Conservation (phyloP, 2,329 filamentous ascomycete species). For the Nemania bipapillata region DNA sequence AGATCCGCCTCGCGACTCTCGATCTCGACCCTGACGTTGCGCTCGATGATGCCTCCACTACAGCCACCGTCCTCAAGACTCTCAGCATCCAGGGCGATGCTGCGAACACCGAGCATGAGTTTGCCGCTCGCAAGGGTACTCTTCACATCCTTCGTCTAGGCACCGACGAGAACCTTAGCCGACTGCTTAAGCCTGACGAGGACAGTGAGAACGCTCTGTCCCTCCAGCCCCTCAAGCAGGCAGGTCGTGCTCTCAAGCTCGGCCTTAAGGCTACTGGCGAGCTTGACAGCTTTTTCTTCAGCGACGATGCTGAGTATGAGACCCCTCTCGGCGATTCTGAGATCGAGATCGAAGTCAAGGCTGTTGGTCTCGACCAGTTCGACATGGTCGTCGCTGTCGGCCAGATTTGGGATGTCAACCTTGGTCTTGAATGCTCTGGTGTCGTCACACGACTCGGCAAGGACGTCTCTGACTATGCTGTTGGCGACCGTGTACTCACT, state of each 20-base stretch:
- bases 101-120: conserved; percentile 45
- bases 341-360: conserved; percentile 47
- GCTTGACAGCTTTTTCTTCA: conserved; percentile 48
- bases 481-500: conserved; percentile 45
- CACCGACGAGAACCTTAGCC: conserved; percentile 44
- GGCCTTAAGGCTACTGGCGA: conserved; percentile 45
- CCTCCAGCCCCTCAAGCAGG: conserved; percentile 44
- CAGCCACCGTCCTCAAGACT: conserved; percentile 50
- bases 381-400: conserved; percentile 48
- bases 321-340: conserved; percentile 43
- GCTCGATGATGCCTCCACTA: conserved; percentile 48
- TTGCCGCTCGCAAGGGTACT: conserved; percentile 44
- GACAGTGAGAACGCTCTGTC: conserved; percentile 40
- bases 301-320: conserved; percentile 42
- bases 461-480: conserved; percentile 42
- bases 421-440: conserved; percentile 47
- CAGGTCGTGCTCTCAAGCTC: conserved; percentile 45
- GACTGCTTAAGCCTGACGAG: conserved; percentile 44
- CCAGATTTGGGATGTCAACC: conserved; percentile 47
- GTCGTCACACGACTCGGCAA: conserved; percentile 44
- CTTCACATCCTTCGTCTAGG: conserved; percentile 44
- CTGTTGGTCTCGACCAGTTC: conserved; percentile 45
- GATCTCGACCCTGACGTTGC: conserved; percentile 57
- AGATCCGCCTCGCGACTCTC: conserved; percentile 58
- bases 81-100: conserved; percentile 44